Evolutionary conservation across 768 basidiomycete genomes (phyloP).

Genomic region (Auriscalpium orientale): DNA sequence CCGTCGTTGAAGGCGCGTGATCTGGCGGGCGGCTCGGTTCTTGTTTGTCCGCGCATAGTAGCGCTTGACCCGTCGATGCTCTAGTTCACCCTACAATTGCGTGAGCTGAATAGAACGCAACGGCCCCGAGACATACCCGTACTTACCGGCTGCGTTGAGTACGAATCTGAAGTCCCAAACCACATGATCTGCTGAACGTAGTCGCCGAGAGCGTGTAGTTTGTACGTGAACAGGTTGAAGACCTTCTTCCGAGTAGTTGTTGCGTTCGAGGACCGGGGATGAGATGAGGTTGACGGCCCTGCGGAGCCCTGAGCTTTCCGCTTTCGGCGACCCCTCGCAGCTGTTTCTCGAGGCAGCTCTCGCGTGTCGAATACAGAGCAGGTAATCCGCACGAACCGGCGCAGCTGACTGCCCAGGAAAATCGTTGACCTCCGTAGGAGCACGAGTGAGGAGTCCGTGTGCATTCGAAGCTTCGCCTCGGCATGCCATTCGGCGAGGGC

Average conservation of each 20-base stretch:
- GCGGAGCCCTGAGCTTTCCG: neutral
- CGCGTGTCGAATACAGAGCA: slow-evolving; percentile 10
- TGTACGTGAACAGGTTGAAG: slow-evolving; percentile 28
- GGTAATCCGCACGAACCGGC: slow-evolving; percentile 8
- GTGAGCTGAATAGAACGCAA: neutral
- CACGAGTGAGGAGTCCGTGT: slow-evolving; percentile 16
- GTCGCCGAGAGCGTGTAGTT: slow-evolving; percentile 29
- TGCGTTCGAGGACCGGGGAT: too few species aligned
- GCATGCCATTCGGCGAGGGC: slow-evolving; percentile 18
- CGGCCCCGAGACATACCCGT: neutral
- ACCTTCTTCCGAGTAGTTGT: neutral
- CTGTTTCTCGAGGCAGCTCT: slow-evolving; percentile 8
- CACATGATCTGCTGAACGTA: slow-evolving; percentile 19
- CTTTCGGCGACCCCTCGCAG: neutral
- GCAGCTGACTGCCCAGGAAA: slow-evolving; percentile 4
- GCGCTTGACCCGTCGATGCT: slow-evolving; percentile 25
- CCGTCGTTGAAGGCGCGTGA: slow-evolving; percentile 18
- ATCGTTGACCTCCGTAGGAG: slow-evolving; percentile 3
- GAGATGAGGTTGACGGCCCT: too few species aligned
- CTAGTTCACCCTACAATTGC: slow-evolving; percentile 24
- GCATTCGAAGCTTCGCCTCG: slow-evolving; percentile 21
- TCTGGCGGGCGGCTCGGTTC: slow-evolving; percentile 11
- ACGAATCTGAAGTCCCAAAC: slow-evolving; percentile 30
- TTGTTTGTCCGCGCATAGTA: slow-evolving; percentile 23
- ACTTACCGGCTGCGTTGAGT: slow-evolving; percentile 26